Evolutionary conservation across 371 early-diverging fungal genomes (phyloP), one percentile per base, ranked within the genome.

Genomic region (Blakeslea trispora): DNA sequence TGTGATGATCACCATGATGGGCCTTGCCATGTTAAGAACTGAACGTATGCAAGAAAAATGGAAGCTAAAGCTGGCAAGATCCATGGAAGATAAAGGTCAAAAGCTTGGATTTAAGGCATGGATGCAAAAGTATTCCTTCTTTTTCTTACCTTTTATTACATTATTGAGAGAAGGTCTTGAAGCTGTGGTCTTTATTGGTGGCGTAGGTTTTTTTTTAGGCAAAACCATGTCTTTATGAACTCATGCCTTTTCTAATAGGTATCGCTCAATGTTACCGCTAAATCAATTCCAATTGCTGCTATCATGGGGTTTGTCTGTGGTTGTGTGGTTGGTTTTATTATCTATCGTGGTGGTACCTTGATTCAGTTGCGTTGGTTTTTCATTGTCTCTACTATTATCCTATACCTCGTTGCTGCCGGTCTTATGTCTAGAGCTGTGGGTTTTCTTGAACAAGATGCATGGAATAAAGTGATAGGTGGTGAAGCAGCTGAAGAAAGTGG

Each of bases 81-180:
- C 84, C 0, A 77, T 86, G 65, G 72, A 79, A 43, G 68, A 62
- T 13, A 55, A 56, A 7, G 35, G 48, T 6, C 41, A 53, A 31
- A 53, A 50, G 24, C 17, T 32, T 4, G 41, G 54, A 1, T 61
- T 63, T 18, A 68, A 62, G 17, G 53, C 52, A 15, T 65, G 61
- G 53, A 49, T 72, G 48, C 69, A 72, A 34, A 57, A 64, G 10
- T 88, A 87, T 59, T 77, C 87, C 11, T 84, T 93, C 65, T 83
- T 91, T 70, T 62, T 88, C 46, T 65, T 89, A n/a, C 91, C 94
- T 2, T 86, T 89, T 53, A 67, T 91, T 50, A 91, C 93, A 6
- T 83, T 94, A 1, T 68, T 91, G 37, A 79, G 94, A 23, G 93
- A 93, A 75, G 91, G 91, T 5, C 75, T 94, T 31, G 91, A 91